A percentile compares a stretch with the other conserved stretches of the same genome.
phyloP scores from a whole-genome alignment of 768 basidiomycete species.

The Imleria badia region DNA sequence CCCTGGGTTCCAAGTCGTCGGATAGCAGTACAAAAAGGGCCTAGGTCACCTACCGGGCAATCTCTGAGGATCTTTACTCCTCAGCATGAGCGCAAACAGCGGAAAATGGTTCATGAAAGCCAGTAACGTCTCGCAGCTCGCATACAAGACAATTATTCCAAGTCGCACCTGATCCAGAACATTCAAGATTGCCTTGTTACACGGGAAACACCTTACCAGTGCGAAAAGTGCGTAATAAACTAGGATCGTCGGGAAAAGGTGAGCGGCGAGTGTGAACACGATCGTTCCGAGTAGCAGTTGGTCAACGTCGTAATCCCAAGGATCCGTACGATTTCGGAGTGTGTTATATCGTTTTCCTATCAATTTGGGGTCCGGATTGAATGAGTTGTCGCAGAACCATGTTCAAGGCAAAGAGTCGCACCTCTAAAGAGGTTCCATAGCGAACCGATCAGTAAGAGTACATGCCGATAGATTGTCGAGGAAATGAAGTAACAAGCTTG shows the following conservation, averaged over 20 bases:
- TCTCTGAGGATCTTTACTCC: constrained; percentile 79
- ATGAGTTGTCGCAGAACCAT: not conserved
- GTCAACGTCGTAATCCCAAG: constrained; percentile 89
- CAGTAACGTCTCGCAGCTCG: constrained; percentile 59
- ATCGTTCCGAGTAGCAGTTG: constrained; percentile 94
- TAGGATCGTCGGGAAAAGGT: constrained; percentile 81
- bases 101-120: constrained; percentile 92
- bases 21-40: not conserved
- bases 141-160: constrained; percentile 56
- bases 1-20: constrained; percentile 16
- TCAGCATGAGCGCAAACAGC: constrained; percentile 81
- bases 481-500: constrained; percentile 67
- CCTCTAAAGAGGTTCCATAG: constrained; percentile 93
- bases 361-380: not conserved
- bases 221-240: constrained; percentile 87
- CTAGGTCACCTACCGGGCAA: constrained; percentile 59
- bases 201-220: constrained; percentile 37
- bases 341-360: constrained; percentile 88
- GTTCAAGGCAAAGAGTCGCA: constrained; percentile 27
- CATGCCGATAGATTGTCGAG: constrained; percentile 57
- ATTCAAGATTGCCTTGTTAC: not conserved
- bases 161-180: constrained; percentile 46
- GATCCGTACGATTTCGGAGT: constrained; percentile 83
- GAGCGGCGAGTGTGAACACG: constrained; percentile 77
- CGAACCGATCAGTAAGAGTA: constrained; percentile 56